Conservation (phyloP, 208 protist genomes). For the Acanthamoeba castellanii region DNA sequence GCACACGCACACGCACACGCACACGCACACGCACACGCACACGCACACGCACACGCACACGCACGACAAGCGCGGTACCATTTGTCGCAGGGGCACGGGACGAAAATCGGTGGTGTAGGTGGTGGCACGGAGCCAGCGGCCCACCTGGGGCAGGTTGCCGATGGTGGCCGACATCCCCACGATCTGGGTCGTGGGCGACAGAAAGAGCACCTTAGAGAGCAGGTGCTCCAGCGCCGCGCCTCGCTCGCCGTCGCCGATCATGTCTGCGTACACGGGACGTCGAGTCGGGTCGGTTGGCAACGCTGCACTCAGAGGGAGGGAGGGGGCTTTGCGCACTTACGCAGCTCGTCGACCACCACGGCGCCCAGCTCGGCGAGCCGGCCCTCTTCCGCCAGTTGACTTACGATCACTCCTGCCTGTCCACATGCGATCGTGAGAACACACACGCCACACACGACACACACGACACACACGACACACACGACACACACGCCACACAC, state of each 20-base stretch:
- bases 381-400: conserved; percentile 84
- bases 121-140: conserved; percentile 81
- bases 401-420: conserved; percentile 86
- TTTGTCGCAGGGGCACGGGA: conserved; percentile 84
- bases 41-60: neutral
- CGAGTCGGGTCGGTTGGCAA: neutral
- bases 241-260: conserved; percentile 87
- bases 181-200: conserved; percentile 26
- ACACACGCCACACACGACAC: no score
- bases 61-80: neutral
- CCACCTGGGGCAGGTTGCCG: conserved; percentile 81
- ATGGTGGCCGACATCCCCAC: conserved; percentile 88
- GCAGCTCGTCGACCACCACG: conserved; percentile 91
- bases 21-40: neutral
- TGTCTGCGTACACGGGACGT: conserved; percentile 75
- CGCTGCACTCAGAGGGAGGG: neutral
- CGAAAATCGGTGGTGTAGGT: conserved; percentile 77
- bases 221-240: conserved; percentile 88
- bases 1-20: neutral
- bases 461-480: neutral
- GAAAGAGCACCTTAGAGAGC: conserved; percentile 87
- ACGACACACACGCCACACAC: no score
- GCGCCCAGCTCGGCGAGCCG: conserved; percentile 83
- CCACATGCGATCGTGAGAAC: neutral
- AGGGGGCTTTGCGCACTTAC: neutral